Evolutionary conservation across 805 yeast genomes (phyloP), one percentile per base, ranked within the genome.

Genomic region (Diddensiella transvaalensis): DNA sequence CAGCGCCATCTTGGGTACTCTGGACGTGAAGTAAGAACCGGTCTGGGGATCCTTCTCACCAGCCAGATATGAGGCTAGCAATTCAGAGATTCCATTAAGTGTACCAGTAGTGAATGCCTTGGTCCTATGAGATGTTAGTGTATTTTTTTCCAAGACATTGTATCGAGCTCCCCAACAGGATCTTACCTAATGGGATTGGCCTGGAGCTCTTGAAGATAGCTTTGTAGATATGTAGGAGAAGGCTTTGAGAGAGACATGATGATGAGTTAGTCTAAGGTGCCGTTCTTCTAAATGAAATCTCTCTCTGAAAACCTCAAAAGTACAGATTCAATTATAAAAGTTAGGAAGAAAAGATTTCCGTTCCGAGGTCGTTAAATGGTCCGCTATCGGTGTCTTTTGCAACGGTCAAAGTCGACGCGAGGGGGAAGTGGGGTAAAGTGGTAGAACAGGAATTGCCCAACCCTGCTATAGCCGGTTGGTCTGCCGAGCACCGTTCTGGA

Each of bases 1-100:
- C 6, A 65, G 54, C 1, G 68, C 70, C 72, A 68, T 68, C 48
- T 64, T 60, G 41, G 62, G 62, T 44, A 68, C 65, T 38, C 72
- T 62, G 4, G 65, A 42, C 17, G 69, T 57, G 36, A 66, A 41
- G 52, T 62, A 66, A 4, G 59, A 53, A 18, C 65, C 61, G 10
- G 66, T 63, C 42, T 48, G 45, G 11, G 68, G 68, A 51, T 65
- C 67, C 60, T 59, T 59, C 42, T 66, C 64, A n/a, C 68, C 69
- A n/a, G 70, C 61, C 21, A 67, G 48, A 19, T 56, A 44, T 11
- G 68, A 63, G 6, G 71, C 72, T 10, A 64, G 41, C 11, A 65
- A 41, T 57, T 68, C 72, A 5, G 63, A 51, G 11, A 65, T 42
- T 10, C 61, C 68, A 50, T 67, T 67, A 46, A 68, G 60, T 19